Conservation (phyloP, 805 yeast genomes). For the Metschnikowia corniflorae region DNA sequence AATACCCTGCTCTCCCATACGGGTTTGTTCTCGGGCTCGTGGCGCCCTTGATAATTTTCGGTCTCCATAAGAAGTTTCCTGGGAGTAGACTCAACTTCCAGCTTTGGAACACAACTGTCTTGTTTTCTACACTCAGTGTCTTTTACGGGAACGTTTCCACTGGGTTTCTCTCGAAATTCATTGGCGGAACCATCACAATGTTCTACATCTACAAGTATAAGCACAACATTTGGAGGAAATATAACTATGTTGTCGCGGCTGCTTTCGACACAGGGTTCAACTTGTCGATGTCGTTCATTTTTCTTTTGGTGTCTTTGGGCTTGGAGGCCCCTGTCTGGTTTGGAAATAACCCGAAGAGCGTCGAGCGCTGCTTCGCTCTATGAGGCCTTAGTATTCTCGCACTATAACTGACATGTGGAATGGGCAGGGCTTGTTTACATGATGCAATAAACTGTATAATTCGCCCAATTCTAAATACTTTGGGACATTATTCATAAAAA, state of each 20-base stretch:
- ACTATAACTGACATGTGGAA: too few relatives aligned
- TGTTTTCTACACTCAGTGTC: slow-evolving; percentile 45
- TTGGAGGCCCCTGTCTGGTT: slow-evolving; percentile 43
- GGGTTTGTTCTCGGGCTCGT: slow-evolving; percentile 42
- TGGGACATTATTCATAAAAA: too few relatives aligned
- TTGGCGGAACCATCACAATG: slow-evolving; percentile 49
- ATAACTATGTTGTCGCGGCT: slow-evolving; percentile 48
- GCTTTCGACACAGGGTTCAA: slow-evolving; percentile 51
- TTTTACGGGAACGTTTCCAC: slow-evolving; percentile 51
- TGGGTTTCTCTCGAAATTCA: slow-evolving; percentile 44
- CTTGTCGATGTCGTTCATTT: slow-evolving; percentile 38
- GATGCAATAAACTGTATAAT: too few relatives aligned
- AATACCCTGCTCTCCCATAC: slow-evolving; percentile 41
- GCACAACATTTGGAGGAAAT: slow-evolving; percentile 39
- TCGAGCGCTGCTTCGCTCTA: slow-evolving; percentile 49
- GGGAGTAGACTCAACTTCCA: slow-evolving; percentile 22
- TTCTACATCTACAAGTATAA: slow-evolving; percentile 40
- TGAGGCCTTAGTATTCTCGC: too few relatives aligned
- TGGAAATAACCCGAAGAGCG: slow-evolving; percentile 43
- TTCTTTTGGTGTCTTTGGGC: slow-evolving; percentile 30
- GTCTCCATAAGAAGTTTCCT: slow-evolving; percentile 27
- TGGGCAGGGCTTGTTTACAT: neutral
- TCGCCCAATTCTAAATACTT: too few relatives aligned
- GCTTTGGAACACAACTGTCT: slow-evolving; percentile 46
- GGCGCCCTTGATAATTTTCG: slow-evolving; percentile 34